A percentile compares a stretch with the other conserved stretches of the same genome.
Conservation (phyloP, 179 eudicot genomes). For the Actinidia arguta region DNA sequence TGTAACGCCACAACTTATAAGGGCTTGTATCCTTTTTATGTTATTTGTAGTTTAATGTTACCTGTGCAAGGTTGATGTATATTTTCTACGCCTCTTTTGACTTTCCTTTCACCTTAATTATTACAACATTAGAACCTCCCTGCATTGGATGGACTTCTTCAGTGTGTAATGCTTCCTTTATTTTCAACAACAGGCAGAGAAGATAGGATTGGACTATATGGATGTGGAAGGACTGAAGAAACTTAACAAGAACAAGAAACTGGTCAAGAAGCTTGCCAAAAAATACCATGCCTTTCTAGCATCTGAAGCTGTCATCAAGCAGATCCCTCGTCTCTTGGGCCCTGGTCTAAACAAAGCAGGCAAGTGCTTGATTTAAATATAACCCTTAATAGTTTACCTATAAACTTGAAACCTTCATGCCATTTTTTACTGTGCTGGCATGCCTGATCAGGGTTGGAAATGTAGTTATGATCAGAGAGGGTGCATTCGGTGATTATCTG, state of each 20-base stretch:
- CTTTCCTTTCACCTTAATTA: background rate
- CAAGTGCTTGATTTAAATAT: conserved; percentile 29
- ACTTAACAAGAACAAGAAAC: conserved; percentile 90
- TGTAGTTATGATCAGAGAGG: background rate
- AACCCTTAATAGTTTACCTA: background rate
- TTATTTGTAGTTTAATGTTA: background rate
- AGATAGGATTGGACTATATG: conserved; percentile 65
- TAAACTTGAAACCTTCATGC: background rate
- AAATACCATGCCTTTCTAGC: conserved; percentile 86
- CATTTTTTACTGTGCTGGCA: background rate
- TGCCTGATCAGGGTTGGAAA: background rate
- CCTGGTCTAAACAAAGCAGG: conserved; percentile 82
- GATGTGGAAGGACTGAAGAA: conserved; percentile 71
- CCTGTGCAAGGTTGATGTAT: background rate
- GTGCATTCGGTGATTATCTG: background rate
- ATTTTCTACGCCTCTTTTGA: background rate
- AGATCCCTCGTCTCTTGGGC: conserved; percentile 79
- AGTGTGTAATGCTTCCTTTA: background rate
- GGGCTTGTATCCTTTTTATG: background rate
- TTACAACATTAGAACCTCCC: background rate
- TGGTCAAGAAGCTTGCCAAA: conserved; percentile 95
- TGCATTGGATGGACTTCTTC: background rate
- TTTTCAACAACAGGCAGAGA: conserved; percentile 45
- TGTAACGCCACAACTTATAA: background rate
- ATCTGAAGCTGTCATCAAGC: conserved; percentile 84